Evolutionary conservation across 2,329 filamentous ascomycete species (phyloP).

Genomic region (Zelopaecilomyces penicillatus): DNA sequence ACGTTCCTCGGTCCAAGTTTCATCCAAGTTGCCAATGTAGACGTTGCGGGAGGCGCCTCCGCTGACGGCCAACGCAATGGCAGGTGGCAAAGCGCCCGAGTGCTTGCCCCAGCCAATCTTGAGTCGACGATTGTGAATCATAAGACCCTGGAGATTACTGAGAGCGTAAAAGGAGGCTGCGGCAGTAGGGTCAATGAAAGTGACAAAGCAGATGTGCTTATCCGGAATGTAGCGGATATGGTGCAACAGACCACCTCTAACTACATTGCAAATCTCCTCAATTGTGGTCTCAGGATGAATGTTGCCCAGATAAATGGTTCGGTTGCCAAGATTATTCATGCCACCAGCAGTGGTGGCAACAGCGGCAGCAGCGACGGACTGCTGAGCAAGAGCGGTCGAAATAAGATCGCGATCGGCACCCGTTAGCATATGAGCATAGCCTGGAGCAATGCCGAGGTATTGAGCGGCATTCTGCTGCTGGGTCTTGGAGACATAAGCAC

Average conservation of each 20-base stretch:
- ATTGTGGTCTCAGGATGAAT: constrained; percentile 98
- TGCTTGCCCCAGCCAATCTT: constrained; percentile 99
- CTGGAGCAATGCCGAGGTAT: constrained; percentile 92
- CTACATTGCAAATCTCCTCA: constrained; percentile 99
- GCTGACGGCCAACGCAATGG: constrained; percentile 91
- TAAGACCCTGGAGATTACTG: constrained; percentile 93
- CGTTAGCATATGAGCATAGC: constrained; percentile 92
- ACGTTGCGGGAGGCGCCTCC: constrained; percentile 97
- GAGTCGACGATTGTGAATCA: constrained; percentile 96
- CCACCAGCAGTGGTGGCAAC: constrained; percentile 95
- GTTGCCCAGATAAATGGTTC: constrained; percentile 96
- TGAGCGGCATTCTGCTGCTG: constrained; percentile 99
- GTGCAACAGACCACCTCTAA: constrained; percentile 87
- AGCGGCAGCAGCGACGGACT: constrained; percentile 92
- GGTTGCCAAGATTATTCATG: constrained; percentile 94
- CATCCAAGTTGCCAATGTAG: constrained; percentile 94
- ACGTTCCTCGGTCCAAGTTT: constrained; percentile 94
- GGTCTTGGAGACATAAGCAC: constrained; percentile 97
- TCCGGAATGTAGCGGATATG: constrained; percentile 99
- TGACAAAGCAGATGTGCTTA: constrained; percentile 99
- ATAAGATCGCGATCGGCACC: constrained; percentile 94
- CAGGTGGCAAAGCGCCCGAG: constrained; percentile 88
- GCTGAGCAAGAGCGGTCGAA: constrained; percentile 90
- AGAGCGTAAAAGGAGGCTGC: constrained; percentile 96
- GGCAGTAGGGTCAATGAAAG: constrained; percentile 96